phyloP scores from a whole-genome alignment of 345 rosid genomes.

The Syzygium aqueum region DNA sequence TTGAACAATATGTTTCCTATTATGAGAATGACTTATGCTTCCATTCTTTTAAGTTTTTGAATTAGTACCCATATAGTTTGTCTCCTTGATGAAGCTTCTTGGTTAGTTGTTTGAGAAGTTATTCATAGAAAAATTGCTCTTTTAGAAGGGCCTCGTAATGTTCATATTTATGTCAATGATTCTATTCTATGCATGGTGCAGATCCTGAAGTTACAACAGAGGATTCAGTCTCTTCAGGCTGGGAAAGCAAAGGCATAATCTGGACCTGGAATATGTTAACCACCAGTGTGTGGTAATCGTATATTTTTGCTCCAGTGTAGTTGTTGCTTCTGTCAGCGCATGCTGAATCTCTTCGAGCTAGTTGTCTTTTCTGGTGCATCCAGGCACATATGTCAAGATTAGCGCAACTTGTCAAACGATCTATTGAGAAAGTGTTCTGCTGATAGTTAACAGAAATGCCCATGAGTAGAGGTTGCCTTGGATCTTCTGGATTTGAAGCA shows the following conservation, averaged over 20 bases:
- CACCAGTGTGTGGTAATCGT: not conserved
- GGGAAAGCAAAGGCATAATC: slow-evolving; percentile 76
- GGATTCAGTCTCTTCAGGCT: slow-evolving; percentile 75
- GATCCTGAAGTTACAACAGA: slow-evolving; percentile 78
- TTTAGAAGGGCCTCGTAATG: not conserved
- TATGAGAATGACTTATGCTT: not conserved
- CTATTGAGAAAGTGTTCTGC: not conserved
- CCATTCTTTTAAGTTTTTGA: not conserved
- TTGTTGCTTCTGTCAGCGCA: not conserved
- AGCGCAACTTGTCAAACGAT: not conserved
- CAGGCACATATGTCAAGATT: not conserved
- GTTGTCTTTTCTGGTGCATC: not conserved
- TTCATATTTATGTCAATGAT: not conserved
- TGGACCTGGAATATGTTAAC: not conserved
- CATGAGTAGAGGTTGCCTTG: not conserved
- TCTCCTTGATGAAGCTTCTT: not conserved
- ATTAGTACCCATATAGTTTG: not conserved
- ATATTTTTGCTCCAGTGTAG: not conserved
- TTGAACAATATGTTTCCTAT: not conserved
- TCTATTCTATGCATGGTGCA: slow-evolving; percentile 20
- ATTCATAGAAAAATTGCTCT: not conserved
- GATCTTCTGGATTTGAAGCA: too few relatives aligned
- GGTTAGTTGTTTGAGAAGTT: not conserved
- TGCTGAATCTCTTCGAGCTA: not conserved
- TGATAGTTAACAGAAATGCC: not conserved